Base-by-base conservation (phyloP, 176 grass and related monocot species). In the Triticum urartu region DNA sequence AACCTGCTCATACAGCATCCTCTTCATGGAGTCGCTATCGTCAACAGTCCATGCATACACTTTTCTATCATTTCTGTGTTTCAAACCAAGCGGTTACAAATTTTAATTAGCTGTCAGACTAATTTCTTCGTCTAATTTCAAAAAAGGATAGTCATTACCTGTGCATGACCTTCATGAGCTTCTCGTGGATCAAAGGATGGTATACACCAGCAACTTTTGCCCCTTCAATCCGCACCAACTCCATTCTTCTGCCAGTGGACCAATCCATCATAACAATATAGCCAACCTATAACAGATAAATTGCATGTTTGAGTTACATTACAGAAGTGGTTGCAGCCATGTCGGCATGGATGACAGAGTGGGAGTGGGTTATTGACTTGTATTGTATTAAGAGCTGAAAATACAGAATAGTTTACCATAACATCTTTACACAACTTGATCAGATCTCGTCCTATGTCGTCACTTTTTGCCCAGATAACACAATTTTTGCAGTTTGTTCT, bases 31-130 rank as follows among this genome's bases (percentile, higher is more conserved):
- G 72, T 87, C 85, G 1, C 33, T 54, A 87, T 95, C 92, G 13
- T 98, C 97, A 52, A 98, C 94, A 22, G 97, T 98, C 97, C 97
- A 98, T 21, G 92, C 91, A 89, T 91, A 98, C n/a, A 92, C 86
- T 90, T 92, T 95, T 84, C 86, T 89, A 21, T 76, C 84, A 54
- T 81, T 87, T 79, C 97, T 98, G 93, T 78, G 65, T 24, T 43
- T 9, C 77, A 81, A 89, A 20, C 18, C 26, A 52, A 60, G 10
- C 18, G 34, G 43, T 4, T 47, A 48, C 24, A 79, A 43, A 42
- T 17, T 73, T 68, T 43, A 81, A 24, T 42, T n/a, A 5, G 20
- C 25, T 34, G 0, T 70, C 18, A 13, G 45, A 34, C 17, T 20
- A 59, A 78, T 61, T 69, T 22, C 63, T 10, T 34, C 34, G n/a